Evolutionary conservation across 1,284 basidiomycete genomes (phyloP).

Genomic region (Malassezia psittaci): DNA sequence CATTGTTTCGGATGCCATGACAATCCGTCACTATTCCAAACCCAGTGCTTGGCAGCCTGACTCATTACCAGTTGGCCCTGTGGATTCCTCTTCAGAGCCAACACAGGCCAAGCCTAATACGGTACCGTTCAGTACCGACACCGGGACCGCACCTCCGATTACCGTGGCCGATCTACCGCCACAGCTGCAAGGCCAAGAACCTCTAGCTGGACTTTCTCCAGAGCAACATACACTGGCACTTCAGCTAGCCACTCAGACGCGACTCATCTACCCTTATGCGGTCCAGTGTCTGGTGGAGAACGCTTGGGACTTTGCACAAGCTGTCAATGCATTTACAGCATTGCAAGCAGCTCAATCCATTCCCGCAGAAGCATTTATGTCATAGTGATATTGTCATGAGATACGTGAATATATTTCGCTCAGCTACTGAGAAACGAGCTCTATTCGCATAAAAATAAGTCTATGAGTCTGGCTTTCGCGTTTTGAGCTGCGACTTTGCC

Average conservation of each 20-base stretch:
- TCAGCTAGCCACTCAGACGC: slow-evolving; percentile 43
- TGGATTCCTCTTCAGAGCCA: slow-evolving; percentile 20
- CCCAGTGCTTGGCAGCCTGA: slow-evolving; percentile 57
- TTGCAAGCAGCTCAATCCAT: slow-evolving; percentile 25
- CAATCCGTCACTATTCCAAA: slow-evolving; percentile 70
- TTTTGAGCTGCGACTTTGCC: no score
- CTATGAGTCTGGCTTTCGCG: no score
- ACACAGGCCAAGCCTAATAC: not conserved
- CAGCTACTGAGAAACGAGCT: no score
- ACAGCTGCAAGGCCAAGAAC: slow-evolving; percentile 26
- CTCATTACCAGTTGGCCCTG: slow-evolving; percentile 26
- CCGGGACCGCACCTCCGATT: not conserved
- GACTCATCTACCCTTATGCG: slow-evolving; percentile 46
- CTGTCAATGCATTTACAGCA: slow-evolving; percentile 38
- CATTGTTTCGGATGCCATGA: slow-evolving; percentile 78
- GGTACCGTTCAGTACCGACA: not conserved
- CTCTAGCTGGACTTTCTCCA: slow-evolving; percentile 26
- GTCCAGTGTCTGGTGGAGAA: slow-evolving; percentile 49
- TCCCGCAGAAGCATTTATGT: slow-evolving; percentile 27
- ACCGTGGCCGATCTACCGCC: slow-evolving; percentile 11
- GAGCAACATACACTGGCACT: slow-evolving; percentile 46
- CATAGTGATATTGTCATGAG: not conserved
- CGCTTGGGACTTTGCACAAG: slow-evolving; percentile 44
- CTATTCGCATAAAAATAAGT: no score
- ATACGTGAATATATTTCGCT: no score